Base-by-base conservation (phyloP, 2,329 filamentous ascomycete genomes). In the Cadophora sp. region DNA sequence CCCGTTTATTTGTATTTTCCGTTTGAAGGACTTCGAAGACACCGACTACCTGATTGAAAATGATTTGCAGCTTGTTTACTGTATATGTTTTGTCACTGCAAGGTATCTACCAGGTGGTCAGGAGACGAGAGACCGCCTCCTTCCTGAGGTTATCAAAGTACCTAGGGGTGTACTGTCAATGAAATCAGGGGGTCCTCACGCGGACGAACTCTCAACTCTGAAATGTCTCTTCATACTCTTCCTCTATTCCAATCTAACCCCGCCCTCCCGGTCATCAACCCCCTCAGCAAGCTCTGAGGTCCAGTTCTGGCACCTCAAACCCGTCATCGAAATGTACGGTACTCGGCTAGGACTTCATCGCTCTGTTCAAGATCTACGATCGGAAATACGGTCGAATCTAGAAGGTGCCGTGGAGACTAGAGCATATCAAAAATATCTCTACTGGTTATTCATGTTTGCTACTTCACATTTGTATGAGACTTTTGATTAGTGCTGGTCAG, bases 1-100 rank as follows among this genome's bases (percentile, higher is more conserved):
- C 7, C 27, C 33, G 1, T 68, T 62, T 24, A 66, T 64, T 20
- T 36, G 59, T 39, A 55, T 58, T 4, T 43, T 68, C 14, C 53
- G 47, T 39, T 22, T 18, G 3, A 36, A 65, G 18, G 66, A 65
- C 39, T 68, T 65, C 45, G 33, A 62, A 20, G 59, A 66, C 14
- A 24, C 53, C 11, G 59, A 59, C 14, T 47, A 55, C 24, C 36
- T 68, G 22, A 68, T 63, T 7, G 59, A 68, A 33, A 62, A 66
- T 33, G 53, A 68, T 14, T 45, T 65, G 9, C 55, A 36, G 16
- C 45, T 68, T 30, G 63, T 65, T 1, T 66, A 68, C 20, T 62
- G 62, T 27, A 66, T 68, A n/a, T 68, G 66, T 41, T 68, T 65
- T 18, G 53, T 68, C 33, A 68, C 66, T 30, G 66, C 63, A 6